Base-by-base conservation (phyloP, 495 filamentous ascomycete genomes). In the Aspergillus egyptiacus region DNA sequence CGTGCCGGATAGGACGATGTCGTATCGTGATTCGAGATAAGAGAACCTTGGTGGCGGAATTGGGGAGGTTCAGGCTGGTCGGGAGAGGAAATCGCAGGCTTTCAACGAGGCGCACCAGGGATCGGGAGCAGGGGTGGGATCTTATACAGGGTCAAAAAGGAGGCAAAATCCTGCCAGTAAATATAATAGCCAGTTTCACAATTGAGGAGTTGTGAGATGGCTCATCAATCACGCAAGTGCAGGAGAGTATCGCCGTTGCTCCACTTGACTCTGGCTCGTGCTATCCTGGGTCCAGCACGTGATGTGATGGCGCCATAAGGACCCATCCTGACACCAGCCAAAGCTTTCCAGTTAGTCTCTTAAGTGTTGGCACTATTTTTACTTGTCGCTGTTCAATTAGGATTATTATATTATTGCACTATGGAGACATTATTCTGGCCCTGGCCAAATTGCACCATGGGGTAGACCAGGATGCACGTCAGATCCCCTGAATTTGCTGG, bases 261-360 rank as follows among this genome's bases (percentile, higher is more conserved):
- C 31, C 18, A 28, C 43, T 35, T 5, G 30, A 36, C 44, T 20
- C 40, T 27, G 9, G 27, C 13, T n/a, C n/a, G n/a, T n/a, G n/a
- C n/a, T n/a, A 35, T 7, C 27, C 27, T 33, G 34, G 35, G 25
- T 6, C n/a, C 3, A 13, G 13, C 57, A 60, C 57, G 57, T 60
- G 57, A 38, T 14, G 25, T 36, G 44, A 60, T 60, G 51, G 51
- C 57, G 57, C 57, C 48, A 60, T 60, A n/a, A 18, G 10, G 27
- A 17, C 10, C 19, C 2, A 5, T 6, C 6, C 34, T 58, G 43
- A 46, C 51, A 54, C 38, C 43, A 54, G 25, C 33, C 19, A 27
- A 27, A 27, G 10, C 39, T n/a, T n/a, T n/a, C n/a, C n/a, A n/a
- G n/a, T n/a, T n/a, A n/a, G n/a, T n/a, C n/a, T n/a, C n/a, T n/a